Percentiles rank a stretch among this genome's conserved stretches.
Conservation (phyloP, 2,329 filamentous ascomycete genomes). For the Neonectria coccinea region DNA sequence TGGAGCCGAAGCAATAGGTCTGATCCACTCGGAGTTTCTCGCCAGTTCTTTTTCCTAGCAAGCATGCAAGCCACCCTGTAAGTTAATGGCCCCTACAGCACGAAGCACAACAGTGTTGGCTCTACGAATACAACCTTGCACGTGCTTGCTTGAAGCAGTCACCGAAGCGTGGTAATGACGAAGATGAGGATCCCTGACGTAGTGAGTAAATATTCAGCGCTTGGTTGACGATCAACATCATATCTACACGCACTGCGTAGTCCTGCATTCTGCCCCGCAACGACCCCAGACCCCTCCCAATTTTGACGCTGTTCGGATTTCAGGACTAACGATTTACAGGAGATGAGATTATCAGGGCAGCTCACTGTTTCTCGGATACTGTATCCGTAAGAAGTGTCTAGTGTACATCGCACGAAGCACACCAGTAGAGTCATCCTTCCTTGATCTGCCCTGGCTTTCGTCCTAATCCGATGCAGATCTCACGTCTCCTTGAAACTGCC, state of each 20-base stretch:
- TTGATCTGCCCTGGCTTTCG: neutral
- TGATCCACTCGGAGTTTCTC: slow-evolving; percentile 37
- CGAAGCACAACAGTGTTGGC: neutral
- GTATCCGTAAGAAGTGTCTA: neutral
- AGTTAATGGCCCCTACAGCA: slow-evolving; percentile 8
- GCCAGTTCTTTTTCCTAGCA: slow-evolving; percentile 35
- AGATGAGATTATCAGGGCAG: slow-evolving; percentile 36
- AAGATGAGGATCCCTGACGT: slow-evolving; percentile 17
- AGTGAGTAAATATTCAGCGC: slow-evolving; percentile 23
- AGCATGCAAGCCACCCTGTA: slow-evolving; percentile 28
- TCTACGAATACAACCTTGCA: neutral
- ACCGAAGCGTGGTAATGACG: slow-evolving; percentile 8
- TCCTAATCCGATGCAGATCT: neutral
- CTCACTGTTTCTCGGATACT: slow-evolving; percentile 8
- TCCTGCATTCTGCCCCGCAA: slow-evolving; percentile 18
- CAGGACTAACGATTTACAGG: slow-evolving; percentile 19
- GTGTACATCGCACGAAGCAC: neutral
- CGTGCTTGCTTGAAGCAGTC: slow-evolving; percentile 2
- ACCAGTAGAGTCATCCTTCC: neutral
- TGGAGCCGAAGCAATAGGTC: slow-evolving; percentile 27
- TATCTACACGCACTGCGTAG: neutral
- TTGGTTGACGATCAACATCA: slow-evolving; percentile 35
- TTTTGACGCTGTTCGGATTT: slow-evolving; percentile 25
- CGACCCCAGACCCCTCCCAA: slow-evolving; percentile 21
- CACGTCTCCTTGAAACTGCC: neutral